A percentile compares a stretch with the other conserved stretches of the same genome.
Evolutionary conservation across 768 basidiomycete genomes (phyloP).

Genomic region (Russula compacta): DNA sequence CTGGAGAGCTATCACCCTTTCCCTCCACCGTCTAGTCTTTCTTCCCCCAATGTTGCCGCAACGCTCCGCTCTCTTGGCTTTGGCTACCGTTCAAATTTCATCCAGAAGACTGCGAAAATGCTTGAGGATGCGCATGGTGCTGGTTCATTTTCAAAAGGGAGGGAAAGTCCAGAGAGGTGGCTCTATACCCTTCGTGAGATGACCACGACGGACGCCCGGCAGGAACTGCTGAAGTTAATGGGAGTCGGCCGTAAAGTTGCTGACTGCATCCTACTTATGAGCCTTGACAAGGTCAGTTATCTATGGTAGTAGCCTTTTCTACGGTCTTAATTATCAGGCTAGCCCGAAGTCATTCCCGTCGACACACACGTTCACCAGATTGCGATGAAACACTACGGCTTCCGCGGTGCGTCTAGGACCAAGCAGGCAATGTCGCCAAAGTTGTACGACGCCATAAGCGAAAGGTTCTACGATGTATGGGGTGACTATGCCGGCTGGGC

Average conservation of each 20-base stretch:
- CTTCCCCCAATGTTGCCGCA: conserved; percentile 45
- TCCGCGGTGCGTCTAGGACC: conserved; percentile 38
- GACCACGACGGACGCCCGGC: conserved; percentile 52
- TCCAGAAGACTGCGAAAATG: conserved; percentile 75
- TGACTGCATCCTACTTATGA: conserved; percentile 91
- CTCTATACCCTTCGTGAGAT: conserved; percentile 42
- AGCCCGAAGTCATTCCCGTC: conserved; percentile 86
- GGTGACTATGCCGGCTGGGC: conserved; percentile 87
- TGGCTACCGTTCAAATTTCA: conserved; percentile 90
- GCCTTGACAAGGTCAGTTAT: conserved; percentile 68
- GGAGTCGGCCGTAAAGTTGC: conserved; percentile 97
- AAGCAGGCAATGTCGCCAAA: conserved; percentile 65
- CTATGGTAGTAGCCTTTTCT: neutral
- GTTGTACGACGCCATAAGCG: conserved; percentile 64
- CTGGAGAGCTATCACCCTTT: conserved; percentile 63
- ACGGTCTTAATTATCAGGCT: neutral
- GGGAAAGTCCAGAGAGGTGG: conserved; percentile 53
- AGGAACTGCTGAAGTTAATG: conserved; percentile 68
- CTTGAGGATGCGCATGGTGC: conserved; percentile 48
- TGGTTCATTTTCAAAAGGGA: neutral
- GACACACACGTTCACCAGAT: conserved; percentile 96
- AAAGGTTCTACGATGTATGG: conserved; percentile 58
- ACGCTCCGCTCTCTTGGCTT: conserved; percentile 80
- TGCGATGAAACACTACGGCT: conserved; percentile 66
- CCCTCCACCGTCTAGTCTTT: conserved; percentile 65